Percentiles rank a stretch among this genome's conserved stretches.
phyloP scores from a whole-genome alignment of 306 rosid genomes.

The Pterocarpus santalinus region DNA sequence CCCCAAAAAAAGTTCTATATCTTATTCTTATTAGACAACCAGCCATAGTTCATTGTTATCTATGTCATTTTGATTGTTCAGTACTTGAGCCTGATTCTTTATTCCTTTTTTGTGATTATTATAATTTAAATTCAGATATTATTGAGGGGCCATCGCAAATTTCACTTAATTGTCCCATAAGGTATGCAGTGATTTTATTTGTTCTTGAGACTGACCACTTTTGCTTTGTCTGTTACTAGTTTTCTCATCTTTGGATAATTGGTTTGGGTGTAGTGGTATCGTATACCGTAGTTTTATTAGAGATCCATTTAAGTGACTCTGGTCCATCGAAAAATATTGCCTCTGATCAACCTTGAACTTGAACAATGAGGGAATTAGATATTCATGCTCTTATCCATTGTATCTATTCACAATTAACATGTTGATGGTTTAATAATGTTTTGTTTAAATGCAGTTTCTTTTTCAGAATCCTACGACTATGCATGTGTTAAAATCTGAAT shows the following conservation, averaged over 20 bases:
- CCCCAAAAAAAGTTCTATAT: not conserved
- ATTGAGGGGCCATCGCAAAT: constrained; percentile 92
- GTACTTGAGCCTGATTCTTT: constrained; percentile 27
- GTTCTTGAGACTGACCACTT: constrained; percentile 33
- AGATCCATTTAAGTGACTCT: not conserved
- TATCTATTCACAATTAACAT: constrained; percentile 21
- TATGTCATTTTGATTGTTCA: constrained; percentile 29
- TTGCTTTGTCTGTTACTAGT: not conserved
- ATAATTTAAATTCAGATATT: constrained; percentile 71
- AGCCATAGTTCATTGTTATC: not conserved
- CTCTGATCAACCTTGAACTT: not conserved
- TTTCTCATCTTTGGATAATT: too few relatives aligned
- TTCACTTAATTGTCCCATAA: constrained; percentile 97
- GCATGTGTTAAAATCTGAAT: not conserved
- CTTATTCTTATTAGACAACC: constrained; percentile 9
- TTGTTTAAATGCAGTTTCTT: not conserved
- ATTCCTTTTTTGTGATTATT: not conserved
- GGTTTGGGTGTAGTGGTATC: too few relatives aligned
- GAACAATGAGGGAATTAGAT: too few relatives aligned
- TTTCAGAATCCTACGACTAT: not conserved
- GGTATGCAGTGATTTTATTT: constrained; percentile 62
- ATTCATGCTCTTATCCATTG: constrained; percentile 22
- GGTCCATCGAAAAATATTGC: constrained; percentile 7
- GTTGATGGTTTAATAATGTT: constrained; percentile 9
- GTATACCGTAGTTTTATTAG: too few relatives aligned